phyloP scores from a whole-genome alignment of 768 basidiomycete genomes.

The Ephemerocybe angulata region DNA sequence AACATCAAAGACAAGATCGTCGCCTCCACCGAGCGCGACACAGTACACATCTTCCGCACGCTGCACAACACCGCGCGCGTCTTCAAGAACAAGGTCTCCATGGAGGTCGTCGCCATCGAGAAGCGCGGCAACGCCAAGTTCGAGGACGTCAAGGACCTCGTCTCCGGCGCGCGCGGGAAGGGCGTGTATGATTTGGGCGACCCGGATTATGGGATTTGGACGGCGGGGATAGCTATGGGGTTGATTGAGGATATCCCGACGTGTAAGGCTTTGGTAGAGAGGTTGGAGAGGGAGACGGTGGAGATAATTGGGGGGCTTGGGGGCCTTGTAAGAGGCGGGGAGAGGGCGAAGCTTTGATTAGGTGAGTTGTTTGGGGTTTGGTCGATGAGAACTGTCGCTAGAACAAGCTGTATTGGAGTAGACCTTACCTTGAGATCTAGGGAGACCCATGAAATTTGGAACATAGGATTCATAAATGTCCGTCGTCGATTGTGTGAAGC shows the following conservation, averaged over 20 bases:
- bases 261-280: conserved; percentile 63
- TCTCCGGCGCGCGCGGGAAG: conserved; percentile 66
- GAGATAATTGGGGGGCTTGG: conserved; percentile 53
- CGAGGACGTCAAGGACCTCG: conserved; percentile 75
- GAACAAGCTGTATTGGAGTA: no score
- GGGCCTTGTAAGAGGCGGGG: conserved; percentile 17
- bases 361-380: no score
- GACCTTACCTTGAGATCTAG: no score
- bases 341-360: conserved; percentile 39
- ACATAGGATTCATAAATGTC: no score
- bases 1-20: conserved; percentile 91
- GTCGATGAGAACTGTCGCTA: no score
- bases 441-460: no score
- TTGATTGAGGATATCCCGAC: conserved; percentile 83
- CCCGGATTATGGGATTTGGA: conserved; percentile 86
- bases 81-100: conserved; percentile 78
- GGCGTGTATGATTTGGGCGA: conserved; percentile 83
- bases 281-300: conserved; percentile 75
- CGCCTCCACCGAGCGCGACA: conserved; percentile 75
- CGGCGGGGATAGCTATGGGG: conserved; percentile 59
- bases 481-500: no score
- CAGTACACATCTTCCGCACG: conserved; percentile 87
- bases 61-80: conserved; percentile 82
- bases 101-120: conserved; percentile 85
- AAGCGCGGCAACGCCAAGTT: conserved; percentile 82